These are phyloP conservation scores for Leptodontidium sp. DNA, from an alignment of 2,329 filamentous ascomycete species.

Conservation along the genomic window DNA sequence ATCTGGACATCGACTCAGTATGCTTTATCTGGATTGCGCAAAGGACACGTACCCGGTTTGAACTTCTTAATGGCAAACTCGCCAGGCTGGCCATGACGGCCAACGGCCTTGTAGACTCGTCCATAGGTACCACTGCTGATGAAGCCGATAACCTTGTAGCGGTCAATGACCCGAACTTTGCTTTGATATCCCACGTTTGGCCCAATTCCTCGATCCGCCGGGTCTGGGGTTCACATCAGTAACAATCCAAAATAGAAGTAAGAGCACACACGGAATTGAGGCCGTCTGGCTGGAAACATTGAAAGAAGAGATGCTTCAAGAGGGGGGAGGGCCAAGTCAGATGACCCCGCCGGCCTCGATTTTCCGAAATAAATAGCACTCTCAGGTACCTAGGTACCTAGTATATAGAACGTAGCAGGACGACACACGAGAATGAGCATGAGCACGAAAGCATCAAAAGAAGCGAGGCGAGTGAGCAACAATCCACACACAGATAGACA, in stretches of 20 bases:
- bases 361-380: background rate
- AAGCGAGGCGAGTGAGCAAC: slow-evolving; percentile 33
- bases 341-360: slow-evolving; percentile 22
- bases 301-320: slow-evolving; percentile 28
- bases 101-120: slow-evolving; percentile 93
- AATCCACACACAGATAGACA: slow-evolving; percentile 6
- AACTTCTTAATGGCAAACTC: slow-evolving; percentile 99
- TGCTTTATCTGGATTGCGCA: background rate
- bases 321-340: slow-evolving; percentile 12
- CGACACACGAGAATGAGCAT: slow-evolving; percentile 3
- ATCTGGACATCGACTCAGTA: slow-evolving; percentile 56
- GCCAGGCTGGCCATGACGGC: slow-evolving; percentile 74
- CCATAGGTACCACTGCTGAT: slow-evolving; percentile 99
- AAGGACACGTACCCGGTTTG: slow-evolving; percentile 44
- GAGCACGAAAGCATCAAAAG: slow-evolving; percentile 12
- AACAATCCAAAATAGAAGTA: slow-evolving; percentile 37
- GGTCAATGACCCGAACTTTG: slow-evolving; percentile 89
- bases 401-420: background rate
- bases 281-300: slow-evolving; percentile 44
- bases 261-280: slow-evolving; percentile 44
- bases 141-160: slow-evolving; percentile 96
- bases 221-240: slow-evolving; percentile 57
- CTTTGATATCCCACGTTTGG: slow-evolving; percentile 64
- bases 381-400: no score
- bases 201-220: slow-evolving; percentile 58